A percentile compares a stretch with the other conserved stretches of the same genome.
These are phyloP conservation scores for Clavulina sp. DNA, from an alignment of 768 basidiomycete genomes.

Conservation along the genomic window DNA sequence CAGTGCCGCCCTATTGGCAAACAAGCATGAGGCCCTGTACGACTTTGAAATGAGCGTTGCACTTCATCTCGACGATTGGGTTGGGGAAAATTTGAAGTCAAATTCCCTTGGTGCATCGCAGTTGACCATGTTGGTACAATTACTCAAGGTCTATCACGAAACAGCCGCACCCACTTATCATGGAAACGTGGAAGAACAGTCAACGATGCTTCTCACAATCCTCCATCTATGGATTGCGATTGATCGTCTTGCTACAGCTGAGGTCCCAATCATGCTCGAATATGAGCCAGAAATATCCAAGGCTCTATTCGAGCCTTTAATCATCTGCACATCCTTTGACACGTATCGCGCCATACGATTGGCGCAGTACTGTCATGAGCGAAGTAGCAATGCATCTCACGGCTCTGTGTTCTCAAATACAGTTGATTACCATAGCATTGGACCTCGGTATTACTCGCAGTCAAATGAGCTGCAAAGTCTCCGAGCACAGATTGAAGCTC, in stretches of 20 bases:
- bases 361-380: conserved; percentile 20
- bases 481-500: neutral
- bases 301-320: conserved; percentile 23
- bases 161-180: neutral
- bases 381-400: conserved; percentile 12
- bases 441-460: neutral
- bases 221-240: conserved; percentile 34
- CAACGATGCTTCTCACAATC: conserved; percentile 21
- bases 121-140: neutral
- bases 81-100: neutral
- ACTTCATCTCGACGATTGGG: neutral
- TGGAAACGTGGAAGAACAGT: neutral
- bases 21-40: neutral
- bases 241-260: conserved; percentile 22
- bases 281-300: conserved; percentile 30
- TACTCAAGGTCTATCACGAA: neutral
- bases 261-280: conserved; percentile 23
- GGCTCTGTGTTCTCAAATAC: conserved; percentile 22
- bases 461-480: neutral
- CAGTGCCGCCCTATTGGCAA: neutral
- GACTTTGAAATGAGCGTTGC: neutral
- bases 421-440: conserved; percentile 15
- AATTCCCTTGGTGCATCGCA: neutral
- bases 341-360: conserved; percentile 17
- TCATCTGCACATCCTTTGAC: conserved; percentile 20